Conservation (phyloP, 495 filamentous ascomycete species). For the Daldinia decipiens region DNA sequence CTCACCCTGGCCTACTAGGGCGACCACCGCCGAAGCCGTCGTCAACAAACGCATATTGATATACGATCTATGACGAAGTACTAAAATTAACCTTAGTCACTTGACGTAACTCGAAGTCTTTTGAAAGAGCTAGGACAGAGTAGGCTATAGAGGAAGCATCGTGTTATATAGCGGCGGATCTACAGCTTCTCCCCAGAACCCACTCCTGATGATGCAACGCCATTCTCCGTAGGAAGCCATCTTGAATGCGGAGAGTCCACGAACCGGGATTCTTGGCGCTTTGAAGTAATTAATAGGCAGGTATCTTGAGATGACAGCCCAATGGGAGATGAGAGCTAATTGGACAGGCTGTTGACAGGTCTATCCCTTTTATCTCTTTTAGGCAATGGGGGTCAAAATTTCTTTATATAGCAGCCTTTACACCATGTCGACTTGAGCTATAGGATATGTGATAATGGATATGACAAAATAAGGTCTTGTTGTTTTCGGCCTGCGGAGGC, state of each 20-base stretch:
- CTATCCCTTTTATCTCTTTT: slow-evolving; percentile 38
- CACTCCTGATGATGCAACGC: slow-evolving; percentile 28
- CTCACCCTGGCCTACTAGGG: slow-evolving; percentile 42
- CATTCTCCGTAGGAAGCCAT: slow-evolving; percentile 22
- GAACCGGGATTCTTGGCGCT: slow-evolving; percentile 34
- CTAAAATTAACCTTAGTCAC: slow-evolving; percentile 28
- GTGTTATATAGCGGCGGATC: slow-evolving; percentile 33
- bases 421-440: slow-evolving; percentile 26
- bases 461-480: slow-evolving; percentile 32
- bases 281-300: slow-evolving; percentile 35
- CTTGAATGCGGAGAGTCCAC: slow-evolving; percentile 42
- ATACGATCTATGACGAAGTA: slow-evolving; percentile 24
- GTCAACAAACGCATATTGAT: slow-evolving; percentile 38
- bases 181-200: slow-evolving; percentile 8
- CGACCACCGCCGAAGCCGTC: slow-evolving; percentile 30
- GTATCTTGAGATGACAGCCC: slow-evolving; percentile 26
- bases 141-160: slow-evolving; percentile 21
- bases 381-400: slow-evolving; percentile 38
- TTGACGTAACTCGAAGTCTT: slow-evolving; percentile 25
- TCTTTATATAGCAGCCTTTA: slow-evolving; percentile 40
- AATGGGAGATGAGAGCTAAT: slow-evolving; percentile 28
- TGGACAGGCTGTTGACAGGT: slow-evolving; percentile 31
- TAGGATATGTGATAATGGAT: slow-evolving; percentile 20
- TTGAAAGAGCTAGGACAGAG: slow-evolving; percentile 26
- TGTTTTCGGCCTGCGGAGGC: slow-evolving; percentile 40